phyloP scores from a whole-genome alignment of 192 early-diverging fungal species.

The Podila clonocystis region DNA sequence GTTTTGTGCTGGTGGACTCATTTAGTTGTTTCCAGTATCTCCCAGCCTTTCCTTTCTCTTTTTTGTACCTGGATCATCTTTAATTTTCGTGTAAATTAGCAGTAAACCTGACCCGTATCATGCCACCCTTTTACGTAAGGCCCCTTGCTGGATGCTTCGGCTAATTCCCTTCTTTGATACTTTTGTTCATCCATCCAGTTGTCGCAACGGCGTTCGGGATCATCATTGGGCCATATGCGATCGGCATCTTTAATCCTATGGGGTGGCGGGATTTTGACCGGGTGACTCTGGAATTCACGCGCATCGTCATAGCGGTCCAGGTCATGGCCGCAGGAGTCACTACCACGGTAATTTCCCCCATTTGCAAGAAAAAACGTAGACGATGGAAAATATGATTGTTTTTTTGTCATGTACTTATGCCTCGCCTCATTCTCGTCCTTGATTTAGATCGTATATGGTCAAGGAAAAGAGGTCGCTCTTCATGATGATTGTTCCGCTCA shows the following conservation, averaged over 20 bases:
- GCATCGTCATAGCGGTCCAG: constrained; percentile 83
- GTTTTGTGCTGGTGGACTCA: neutral
- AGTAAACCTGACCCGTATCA: too few species aligned
- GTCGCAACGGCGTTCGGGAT: constrained; percentile 85
- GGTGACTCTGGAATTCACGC: constrained; percentile 73
- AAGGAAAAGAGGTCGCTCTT: constrained; percentile 70
- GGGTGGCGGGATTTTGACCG: constrained; percentile 49
- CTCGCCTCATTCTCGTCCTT: neutral
- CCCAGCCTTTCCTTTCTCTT: neutral
- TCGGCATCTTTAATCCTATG: constrained; percentile 66
- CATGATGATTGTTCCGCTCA: constrained; percentile 82
- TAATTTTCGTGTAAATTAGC: too few species aligned
- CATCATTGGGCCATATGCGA: constrained; percentile 74
- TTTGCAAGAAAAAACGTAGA: neutral
- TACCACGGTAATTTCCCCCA: constrained; percentile 65
- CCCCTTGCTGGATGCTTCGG: too few species aligned
- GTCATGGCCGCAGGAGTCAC: constrained; percentile 84
- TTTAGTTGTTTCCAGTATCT: neutral
- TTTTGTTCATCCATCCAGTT: constrained; percentile 41
- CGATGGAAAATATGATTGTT: neutral
- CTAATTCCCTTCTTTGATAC: neutral
- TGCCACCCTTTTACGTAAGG: neutral
- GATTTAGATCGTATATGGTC: constrained; percentile 70
- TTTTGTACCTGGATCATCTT: neutral
- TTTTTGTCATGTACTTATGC: neutral